Evolutionary conservation across 2,329 filamentous ascomycete species (phyloP).

Genomic region (Leptographium procerum): DNA sequence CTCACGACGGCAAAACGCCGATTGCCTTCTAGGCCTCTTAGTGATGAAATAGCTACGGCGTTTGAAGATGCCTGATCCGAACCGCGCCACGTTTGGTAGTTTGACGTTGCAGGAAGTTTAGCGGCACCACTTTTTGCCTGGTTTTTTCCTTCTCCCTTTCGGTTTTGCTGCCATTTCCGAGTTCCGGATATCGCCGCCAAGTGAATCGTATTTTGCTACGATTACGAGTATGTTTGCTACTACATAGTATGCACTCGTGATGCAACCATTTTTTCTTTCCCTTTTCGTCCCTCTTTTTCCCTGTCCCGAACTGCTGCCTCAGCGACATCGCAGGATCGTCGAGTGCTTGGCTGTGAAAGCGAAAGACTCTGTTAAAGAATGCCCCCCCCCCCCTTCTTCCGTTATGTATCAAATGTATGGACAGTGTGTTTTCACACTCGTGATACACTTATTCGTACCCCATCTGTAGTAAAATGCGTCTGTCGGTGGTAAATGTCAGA

Average conservation of each 20-base stretch:
- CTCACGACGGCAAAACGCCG: background rate
- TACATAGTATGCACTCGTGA: no score
- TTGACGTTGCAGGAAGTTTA: background rate
- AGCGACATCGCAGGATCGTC: background rate
- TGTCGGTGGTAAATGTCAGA: background rate
- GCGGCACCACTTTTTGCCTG: background rate
- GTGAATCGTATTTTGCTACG: background rate
- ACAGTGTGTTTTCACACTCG: no score
- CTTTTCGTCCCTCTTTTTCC: background rate
- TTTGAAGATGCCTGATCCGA: background rate
- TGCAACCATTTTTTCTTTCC: background rate
- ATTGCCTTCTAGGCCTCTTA: background rate
- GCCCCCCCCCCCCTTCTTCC: background rate
- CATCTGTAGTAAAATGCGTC: background rate
- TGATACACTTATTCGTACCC: background rate
- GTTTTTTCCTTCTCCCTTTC: background rate
- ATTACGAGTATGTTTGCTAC: no score
- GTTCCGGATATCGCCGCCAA: background rate
- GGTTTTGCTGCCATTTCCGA: background rate
- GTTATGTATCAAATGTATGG: background rate
- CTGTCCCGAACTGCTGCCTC: background rate
- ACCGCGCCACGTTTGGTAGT: constrained; percentile 1
- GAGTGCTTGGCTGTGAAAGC: background rate
- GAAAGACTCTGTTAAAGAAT: background rate
- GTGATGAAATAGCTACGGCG: background rate